A percentile compares a stretch with the other conserved stretches of the same genome.
phyloP scores from a whole-genome alignment of 2,329 filamentous ascomycete species.

The Xylariaceae sp. region DNA sequence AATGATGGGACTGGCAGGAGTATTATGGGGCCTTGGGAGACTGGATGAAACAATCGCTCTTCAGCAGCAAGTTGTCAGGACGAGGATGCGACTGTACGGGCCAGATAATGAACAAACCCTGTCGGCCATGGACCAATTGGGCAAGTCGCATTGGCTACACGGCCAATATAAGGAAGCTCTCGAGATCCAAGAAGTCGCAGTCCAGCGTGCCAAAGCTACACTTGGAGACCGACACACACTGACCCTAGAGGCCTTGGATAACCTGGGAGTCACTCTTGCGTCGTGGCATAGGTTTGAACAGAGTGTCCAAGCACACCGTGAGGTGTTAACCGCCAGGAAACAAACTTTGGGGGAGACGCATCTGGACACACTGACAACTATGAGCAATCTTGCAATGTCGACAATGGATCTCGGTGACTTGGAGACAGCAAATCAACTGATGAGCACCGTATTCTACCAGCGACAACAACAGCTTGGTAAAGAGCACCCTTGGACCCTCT shows the following conservation, averaged over 20 bases:
- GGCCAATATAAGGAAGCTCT: slow-evolving; percentile 7
- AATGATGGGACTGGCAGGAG: slow-evolving; percentile 6
- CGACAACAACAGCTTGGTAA: slow-evolving; percentile 8
- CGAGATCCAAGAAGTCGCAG: slow-evolving; percentile 3
- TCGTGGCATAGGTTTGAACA: slow-evolving; percentile 5
- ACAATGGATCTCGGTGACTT: slow-evolving; percentile 2
- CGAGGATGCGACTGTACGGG: slow-evolving; percentile 6
- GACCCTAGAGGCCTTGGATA: slow-evolving; percentile 6
- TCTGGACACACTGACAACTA: slow-evolving; percentile 5
- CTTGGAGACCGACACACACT: slow-evolving; percentile 3
- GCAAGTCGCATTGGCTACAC: slow-evolving; percentile 8
- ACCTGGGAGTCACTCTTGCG: slow-evolving; percentile 5
- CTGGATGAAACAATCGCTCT: slow-evolving; percentile 5
- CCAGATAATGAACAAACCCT: slow-evolving; percentile 4
- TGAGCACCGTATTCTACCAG: slow-evolving; percentile 2
- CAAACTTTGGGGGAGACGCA: slow-evolving; percentile 6
- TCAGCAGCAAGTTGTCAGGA: slow-evolving; percentile 5
- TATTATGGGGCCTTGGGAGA: slow-evolving; percentile 8
- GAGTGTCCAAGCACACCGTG: slow-evolving; percentile 3
- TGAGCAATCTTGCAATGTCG: slow-evolving; percentile 8
- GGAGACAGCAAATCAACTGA: slow-evolving; percentile 1
- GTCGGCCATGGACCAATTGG: slow-evolving; percentile 7
- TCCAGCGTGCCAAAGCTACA: neutral
- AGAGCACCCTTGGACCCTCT: slow-evolving; percentile 9
- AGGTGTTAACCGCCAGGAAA: slow-evolving; percentile 2